Conservation (phyloP, 495 filamentous ascomycete species). For the Darksidea phi region DNA sequence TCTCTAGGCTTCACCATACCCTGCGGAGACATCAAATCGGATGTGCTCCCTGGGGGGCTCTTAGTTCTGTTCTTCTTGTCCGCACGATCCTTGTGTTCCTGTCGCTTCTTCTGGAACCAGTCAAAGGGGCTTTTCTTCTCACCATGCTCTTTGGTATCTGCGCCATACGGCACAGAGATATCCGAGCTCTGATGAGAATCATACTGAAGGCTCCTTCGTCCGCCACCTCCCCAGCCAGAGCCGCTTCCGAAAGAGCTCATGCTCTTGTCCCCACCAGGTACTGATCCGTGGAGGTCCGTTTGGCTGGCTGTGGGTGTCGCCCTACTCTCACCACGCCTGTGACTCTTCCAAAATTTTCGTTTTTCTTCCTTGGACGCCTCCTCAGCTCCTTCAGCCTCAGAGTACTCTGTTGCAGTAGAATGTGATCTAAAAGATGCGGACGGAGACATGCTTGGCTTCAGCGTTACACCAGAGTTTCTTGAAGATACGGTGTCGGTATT, state of each 20-base stretch:
- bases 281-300: constrained; percentile 53
- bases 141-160: constrained; percentile 46
- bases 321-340: constrained; percentile 33
- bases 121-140: constrained; percentile 71
- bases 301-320: constrained; percentile 37
- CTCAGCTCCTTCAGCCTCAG: constrained; percentile 70
- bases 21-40: constrained; percentile 25
- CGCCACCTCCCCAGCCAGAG: constrained; percentile 42
- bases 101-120: constrained; percentile 82
- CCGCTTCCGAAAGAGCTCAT: constrained; percentile 65
- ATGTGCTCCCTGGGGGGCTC: constrained; percentile 48
- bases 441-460: constrained; percentile 62
- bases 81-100: constrained; percentile 65
- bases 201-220: constrained; percentile 55
- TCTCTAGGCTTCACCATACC: constrained; percentile 19
- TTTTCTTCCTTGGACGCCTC: constrained; percentile 43
- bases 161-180: background rate
- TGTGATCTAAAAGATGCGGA: constrained; percentile 67
- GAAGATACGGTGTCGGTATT: constrained; percentile 26
- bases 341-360: constrained; percentile 28
- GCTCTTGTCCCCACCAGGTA: constrained; percentile 65
- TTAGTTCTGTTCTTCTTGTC: constrained; percentile 56
- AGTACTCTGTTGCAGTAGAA: constrained; percentile 74
- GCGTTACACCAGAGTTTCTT: constrained; percentile 48
- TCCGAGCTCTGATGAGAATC: constrained; percentile 50